Base-by-base conservation (phyloP, 345 rosid genomes). In the Hypericum androsaemum region DNA sequence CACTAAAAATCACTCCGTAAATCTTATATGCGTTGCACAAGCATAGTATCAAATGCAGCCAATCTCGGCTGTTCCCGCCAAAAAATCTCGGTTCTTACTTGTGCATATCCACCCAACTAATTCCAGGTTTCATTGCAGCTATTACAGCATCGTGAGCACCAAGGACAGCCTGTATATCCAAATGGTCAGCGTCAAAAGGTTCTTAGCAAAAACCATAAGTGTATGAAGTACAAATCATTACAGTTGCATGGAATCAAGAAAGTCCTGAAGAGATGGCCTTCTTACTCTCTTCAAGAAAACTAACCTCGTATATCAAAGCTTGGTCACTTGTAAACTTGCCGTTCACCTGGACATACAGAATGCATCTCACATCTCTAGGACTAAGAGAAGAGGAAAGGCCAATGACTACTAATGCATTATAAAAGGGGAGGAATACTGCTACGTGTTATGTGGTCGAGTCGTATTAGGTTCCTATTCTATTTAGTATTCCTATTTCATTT, bases 21-120 rank as follows among this genome's bases (percentile, higher is more conserved):
- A 1, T 1, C 4, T 22, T 22, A 22, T 22, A 22, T 22, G 32
- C 32, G 4, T 22, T 22, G 32, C 1, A 22, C 4, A 22, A 22
- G 1, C 1, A 22, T 22, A 4, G 4, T 22, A 4, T 1, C 32
- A 22, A 22, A 22, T 22, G 32, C 32, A 22, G 4, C 32, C 4
- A 22, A 22, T 22, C 32, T 22, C 32, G 32, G 32, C 32, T 22
- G 2, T 22, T 22, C 32, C 32, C 32, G 32, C 32, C 10, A 35
- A 50, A 15, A 11, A 58, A 51, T 38, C 47, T 12, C 37, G 28
- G 58, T 14, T 14, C 92, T 81, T 78, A 89, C 97, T 77, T 83
- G 78, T 83, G 94, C 97, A 86, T 89, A 70, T 86, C 84, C 28
- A 89, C 79, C 94, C 94, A 89, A 83, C 71, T 75, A 15, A 83